phyloP scores from a whole-genome alignment of 1,139 yeast species.

The Ashbya aceris region DNA sequence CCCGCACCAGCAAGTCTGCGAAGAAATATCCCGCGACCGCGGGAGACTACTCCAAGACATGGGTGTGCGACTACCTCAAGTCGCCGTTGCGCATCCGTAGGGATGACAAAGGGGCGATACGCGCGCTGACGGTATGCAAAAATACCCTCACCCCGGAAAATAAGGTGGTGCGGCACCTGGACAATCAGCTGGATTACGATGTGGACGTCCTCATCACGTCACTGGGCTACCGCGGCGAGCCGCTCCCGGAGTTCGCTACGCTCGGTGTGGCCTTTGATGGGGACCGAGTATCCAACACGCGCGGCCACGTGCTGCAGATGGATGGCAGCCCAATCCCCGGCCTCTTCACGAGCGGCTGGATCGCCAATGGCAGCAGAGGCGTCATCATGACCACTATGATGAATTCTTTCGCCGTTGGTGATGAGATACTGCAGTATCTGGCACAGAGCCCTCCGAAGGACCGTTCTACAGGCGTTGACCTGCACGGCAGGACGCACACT shows the following conservation, averaged over 20 bases:
- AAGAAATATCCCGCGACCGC: constrained; percentile 22
- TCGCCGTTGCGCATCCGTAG: constrained; percentile 52
- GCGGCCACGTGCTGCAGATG: constrained; percentile 46
- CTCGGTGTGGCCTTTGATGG: constrained; percentile 48
- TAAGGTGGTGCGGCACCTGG: constrained; percentile 32
- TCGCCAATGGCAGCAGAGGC: constrained; percentile 79
- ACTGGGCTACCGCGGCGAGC: constrained; percentile 71
- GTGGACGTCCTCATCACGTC: constrained; percentile 73
- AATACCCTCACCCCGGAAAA: constrained; percentile 30
- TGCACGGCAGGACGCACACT: constrained; percentile 32
- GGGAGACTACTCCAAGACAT: constrained; percentile 33
- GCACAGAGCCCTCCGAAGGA: constrained; percentile 8
- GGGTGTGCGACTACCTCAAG: constrained; percentile 63
- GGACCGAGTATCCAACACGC: constrained; percentile 49
- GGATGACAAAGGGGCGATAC: constrained; percentile 28
- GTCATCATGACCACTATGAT: constrained; percentile 88
- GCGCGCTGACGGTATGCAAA: constrained; percentile 29
- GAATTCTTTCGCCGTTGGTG: constrained; percentile 72
- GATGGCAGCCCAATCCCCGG: constrained; percentile 36
- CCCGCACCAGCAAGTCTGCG: constrained; percentile 21
- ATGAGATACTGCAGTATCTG: constrained; percentile 49
- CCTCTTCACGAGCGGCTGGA: constrained; percentile 87
- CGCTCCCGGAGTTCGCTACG: constrained; percentile 48
- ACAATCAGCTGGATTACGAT: constrained; percentile 32
- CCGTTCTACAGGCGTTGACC: constrained; percentile 24